Percentiles rank a stretch among this genome's conserved stretches.
Conservation (phyloP, 2,329 filamentous ascomycete species). For the Tolypocladium sp. region DNA sequence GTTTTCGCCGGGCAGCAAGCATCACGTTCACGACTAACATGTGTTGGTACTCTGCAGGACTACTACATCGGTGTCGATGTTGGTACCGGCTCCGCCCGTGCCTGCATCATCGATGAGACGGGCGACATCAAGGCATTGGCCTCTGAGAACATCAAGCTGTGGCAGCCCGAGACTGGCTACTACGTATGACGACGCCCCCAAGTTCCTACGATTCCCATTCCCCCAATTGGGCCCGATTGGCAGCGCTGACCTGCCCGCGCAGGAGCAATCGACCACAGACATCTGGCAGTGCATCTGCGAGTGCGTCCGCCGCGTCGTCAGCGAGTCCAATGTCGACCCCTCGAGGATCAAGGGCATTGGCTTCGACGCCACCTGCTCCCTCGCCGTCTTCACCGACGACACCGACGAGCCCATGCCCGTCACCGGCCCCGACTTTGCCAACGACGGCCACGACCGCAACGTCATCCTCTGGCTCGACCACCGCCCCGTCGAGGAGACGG, state of each 20-base stretch:
- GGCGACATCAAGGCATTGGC: conserved; percentile 78
- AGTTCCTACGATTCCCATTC: neutral
- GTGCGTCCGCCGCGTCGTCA: conserved; percentile 74
- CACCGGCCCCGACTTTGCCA: conserved; percentile 70
- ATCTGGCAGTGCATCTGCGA: conserved; percentile 94
- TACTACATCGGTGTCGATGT: conserved; percentile 85
- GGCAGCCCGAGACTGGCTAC: conserved; percentile 67
- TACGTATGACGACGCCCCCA: conserved; percentile 44
- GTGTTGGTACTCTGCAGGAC: conserved; percentile 26
- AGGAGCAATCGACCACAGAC: conserved; percentile 96
- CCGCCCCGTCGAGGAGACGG: conserved; percentile 80
- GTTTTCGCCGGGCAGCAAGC: neutral
- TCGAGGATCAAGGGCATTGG: conserved; percentile 78
- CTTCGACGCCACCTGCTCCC: conserved; percentile 97
- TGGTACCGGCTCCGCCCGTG: conserved; percentile 88
- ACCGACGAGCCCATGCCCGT: conserved; percentile 88
- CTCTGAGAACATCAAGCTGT: conserved; percentile 68
- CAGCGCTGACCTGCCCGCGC: conserved; percentile 5
- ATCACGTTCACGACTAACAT: neutral
- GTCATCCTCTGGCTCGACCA: conserved; percentile 98
- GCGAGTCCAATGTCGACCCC: conserved; percentile 70
- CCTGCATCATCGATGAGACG: conserved; percentile 86
- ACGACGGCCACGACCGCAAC: conserved; percentile 79
- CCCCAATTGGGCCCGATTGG: neutral
- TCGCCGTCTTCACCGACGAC: conserved; percentile 81